Evolutionary conservation across 2,329 filamentous ascomycete species (phyloP), one percentile per base, ranked within the genome.

Genomic region (Taxawa tesnikishii): DNA sequence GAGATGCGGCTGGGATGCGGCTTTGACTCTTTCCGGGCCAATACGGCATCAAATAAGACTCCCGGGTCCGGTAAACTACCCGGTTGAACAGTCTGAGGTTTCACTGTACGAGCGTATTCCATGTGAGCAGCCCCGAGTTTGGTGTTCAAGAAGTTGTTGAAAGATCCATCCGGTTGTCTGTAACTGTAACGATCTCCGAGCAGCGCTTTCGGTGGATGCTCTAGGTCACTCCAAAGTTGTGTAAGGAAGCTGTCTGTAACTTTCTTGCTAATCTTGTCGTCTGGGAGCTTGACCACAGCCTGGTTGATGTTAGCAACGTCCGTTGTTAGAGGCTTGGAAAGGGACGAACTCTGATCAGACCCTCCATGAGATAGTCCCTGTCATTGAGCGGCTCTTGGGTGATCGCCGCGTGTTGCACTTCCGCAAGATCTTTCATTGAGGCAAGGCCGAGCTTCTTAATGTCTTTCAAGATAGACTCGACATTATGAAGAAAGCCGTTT

Each of bases 1-100:
- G 79, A 84, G 25, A 85, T 74, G n/a, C 73, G 69, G 31, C 78
- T 78, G 0, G 77, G 75, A 48, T 83, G 80, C 33, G 73, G 62
- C 38, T 72, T 65, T 38, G 73, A 71, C n/a, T 64, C 55, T 37
- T 68, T 66, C 15, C 78, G 68, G 11, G 70, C 73, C 63, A 83
- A 69, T 15, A 82, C 48, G 14, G 68, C 69, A 50, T 83, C 78
- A 38, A 83, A 83, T 3, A 83, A 58, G 10, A 76, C 58, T 12
- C 70, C 72, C 0, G 78, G 67, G 30, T 82, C 78, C 1, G 78
- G 76, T 31, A 73, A 65, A 16, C 69, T 64, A 12, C 68, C 71
- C 1, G 70, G 68, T 34, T 74, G 70, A 31, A 70, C 61, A 27
- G 62, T 68, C 28, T 55, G 56, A 2, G 71, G 68, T 26, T 65